Conservation (phyloP, 345 rosid genomes). For the Limnanthes douglasii region DNA sequence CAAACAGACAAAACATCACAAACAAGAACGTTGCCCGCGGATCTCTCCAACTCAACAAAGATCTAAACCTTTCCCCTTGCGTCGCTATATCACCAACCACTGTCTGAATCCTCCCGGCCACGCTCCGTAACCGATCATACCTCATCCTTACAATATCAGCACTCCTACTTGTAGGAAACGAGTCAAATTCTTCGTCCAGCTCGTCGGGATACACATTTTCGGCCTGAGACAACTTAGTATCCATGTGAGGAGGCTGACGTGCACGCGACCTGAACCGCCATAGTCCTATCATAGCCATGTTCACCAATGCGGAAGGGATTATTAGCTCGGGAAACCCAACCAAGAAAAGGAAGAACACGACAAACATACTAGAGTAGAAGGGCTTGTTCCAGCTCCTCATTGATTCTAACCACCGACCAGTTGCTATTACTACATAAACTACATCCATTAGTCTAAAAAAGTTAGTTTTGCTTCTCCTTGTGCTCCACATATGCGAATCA, state of each 20-base stretch:
- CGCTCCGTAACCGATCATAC: slow-evolving; percentile 51
- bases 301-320: slow-evolving; percentile 26
- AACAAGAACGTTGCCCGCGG: slow-evolving; percentile 57
- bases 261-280: slow-evolving; percentile 40
- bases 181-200: slow-evolving; percentile 58
- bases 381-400: slow-evolving; percentile 45
- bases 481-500: slow-evolving; percentile 70
- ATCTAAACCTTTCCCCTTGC: slow-evolving; percentile 56
- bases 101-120: slow-evolving; percentile 58
- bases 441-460: slow-evolving; percentile 42
- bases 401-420: slow-evolving; percentile 20
- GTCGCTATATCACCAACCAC: slow-evolving; percentile 67
- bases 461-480: slow-evolving; percentile 76
- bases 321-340: slow-evolving; percentile 38
- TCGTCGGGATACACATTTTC: slow-evolving; percentile 41
- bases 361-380: slow-evolving; percentile 30
- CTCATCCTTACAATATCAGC: slow-evolving; percentile 42
- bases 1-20: slow-evolving; percentile 32
- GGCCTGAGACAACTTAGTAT: slow-evolving; percentile 40
- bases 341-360: slow-evolving; percentile 20
- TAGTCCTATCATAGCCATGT: slow-evolving; percentile 32
- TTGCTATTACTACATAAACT: slow-evolving; percentile 25
- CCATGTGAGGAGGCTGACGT: slow-evolving; percentile 61
- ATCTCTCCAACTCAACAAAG: slow-evolving; percentile 56
- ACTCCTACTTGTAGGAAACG: slow-evolving; percentile 43